Base-by-base conservation (phyloP, 225 moss, liverwort and hornwort genomes). In the Asterella californica region DNA sequence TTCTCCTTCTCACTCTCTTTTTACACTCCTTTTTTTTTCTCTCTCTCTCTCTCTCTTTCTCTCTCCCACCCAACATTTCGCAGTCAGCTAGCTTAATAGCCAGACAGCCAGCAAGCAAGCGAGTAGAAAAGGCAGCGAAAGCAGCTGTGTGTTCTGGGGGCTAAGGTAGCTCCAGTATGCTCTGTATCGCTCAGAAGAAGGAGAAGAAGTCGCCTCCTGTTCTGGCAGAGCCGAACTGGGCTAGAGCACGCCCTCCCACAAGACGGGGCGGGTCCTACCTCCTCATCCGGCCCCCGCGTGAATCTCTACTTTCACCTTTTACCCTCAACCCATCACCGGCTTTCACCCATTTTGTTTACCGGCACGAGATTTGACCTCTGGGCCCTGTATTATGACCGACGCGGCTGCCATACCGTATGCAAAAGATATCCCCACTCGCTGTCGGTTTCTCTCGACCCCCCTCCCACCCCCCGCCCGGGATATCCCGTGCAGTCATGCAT, bases 311-410 rank as follows among this genome's bases (percentile, higher is more conserved):
- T 52, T 52, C 73, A 32, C 50, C 73, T 14, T 73, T 73, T 8
- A 29, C 49, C 17, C 29, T 14, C 27, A 15, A 1, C 47, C 5
- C 49, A 15, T 36, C 18, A 21, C 73, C 24, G 73, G 29, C 17
- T 72, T 72, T 22, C 47, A 72, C 46, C n/a, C 25, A 47, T 72
- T 37, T 45, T 19, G 24, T 46, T 73, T 73, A 50, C 73, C 73
- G 73, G 49, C 73, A 29, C 5, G 73, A 52, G 48, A 73, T 73
- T 73, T 73, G 73, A 73, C 73, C 73, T 27, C 14, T 49, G 12
- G 19, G 50, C 29, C 69, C 8, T 73, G 73, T 52, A 73, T 73
- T 73, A 73, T 73, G 73, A 73, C 73, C 73, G 48, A 73, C 73
- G 73, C 73, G 73, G 73, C 50, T 70, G 69, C 24, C 38, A 30